Base-by-base conservation (phyloP, 768 basidiomycete genomes). In the Leccinum boreale region DNA sequence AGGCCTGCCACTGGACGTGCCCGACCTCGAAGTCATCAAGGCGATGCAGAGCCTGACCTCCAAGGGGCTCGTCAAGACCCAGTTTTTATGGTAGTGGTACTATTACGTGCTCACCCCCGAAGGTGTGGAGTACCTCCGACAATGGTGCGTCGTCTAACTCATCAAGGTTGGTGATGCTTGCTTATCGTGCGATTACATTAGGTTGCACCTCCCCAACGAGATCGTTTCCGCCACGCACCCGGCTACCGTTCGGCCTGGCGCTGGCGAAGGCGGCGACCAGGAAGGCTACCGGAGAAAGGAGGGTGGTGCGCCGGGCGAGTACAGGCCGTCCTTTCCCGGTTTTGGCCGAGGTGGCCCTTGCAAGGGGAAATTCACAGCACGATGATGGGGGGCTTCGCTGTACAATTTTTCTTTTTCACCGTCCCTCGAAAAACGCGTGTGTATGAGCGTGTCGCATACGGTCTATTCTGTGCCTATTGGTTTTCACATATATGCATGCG, bases 11-110 rank as follows among this genome's bases (percentile, higher is more conserved):
- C 26, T 26, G 1, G 84, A 86, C 52, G 84, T 85, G 50, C 84
- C 85, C 55, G 86, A 86, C 67, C 81, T 86, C 55, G 77, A 87
- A 63, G 85, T 86, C 62, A 85, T 87, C 76, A 86, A 86, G 76
- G 84, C 84, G 53, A 77, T 85, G 70, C 85, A 86, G 66, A 85
- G 84, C 74, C 74, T 87, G 64, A 86, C 81, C 63, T 85, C 84
- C 45, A 81, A 76, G 72, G 94, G 95, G 57, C 86, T 81, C 76
- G 94, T 98, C 80, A 98, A 97, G 85, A 98, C 97, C 66, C 95
- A 94, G 73, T 98, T 98, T 83, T 94, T 90, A 50, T 99, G 96
- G 97, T 94, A 98, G 73, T 97, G 86, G 83, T 99, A 97, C 79
- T 99, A 98, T 80, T 99, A 98, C 79, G 84, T 86, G 70, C 83